Percentiles rank a stretch among this genome's conserved stretches.
phyloP scores from a whole-genome alignment of 179 eudicot genomes.

The Drosera spatulata region DNA sequence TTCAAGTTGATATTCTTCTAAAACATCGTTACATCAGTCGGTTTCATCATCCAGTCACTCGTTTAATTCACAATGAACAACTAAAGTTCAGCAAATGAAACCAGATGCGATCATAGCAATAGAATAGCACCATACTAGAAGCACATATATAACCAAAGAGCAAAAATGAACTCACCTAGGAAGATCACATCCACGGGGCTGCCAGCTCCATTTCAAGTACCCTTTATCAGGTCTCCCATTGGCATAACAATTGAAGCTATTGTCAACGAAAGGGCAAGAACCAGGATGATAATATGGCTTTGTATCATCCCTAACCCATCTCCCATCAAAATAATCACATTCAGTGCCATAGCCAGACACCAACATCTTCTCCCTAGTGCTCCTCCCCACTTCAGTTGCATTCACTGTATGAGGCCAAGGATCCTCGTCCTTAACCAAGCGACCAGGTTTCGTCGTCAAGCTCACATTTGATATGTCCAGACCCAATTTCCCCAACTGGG shows the following conservation, averaged over 20 bases:
- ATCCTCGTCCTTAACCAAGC: neutral
- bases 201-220: slow-evolving; percentile 60
- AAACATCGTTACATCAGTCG: too few species aligned
- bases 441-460: slow-evolving; percentile 9
- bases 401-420: slow-evolving; percentile 5
- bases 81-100: too few species aligned
- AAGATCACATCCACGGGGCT: slow-evolving; percentile 50
- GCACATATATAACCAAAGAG: too few species aligned
- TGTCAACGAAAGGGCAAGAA: slow-evolving; percentile 69
- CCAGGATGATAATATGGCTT: slow-evolving; percentile 63
- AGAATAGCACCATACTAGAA: too few species aligned
- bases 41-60: too few species aligned
- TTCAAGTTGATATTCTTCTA: too few species aligned
- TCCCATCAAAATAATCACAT: slow-evolving; percentile 73
- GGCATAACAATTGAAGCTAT: slow-evolving; percentile 59
- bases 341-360: too few species aligned
- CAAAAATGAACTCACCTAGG: slow-evolving; percentile 30
- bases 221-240: slow-evolving; percentile 59
- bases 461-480: slow-evolving; percentile 28
- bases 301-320: slow-evolving; percentile 62
- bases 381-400: slow-evolving; percentile 3
- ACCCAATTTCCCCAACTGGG: slow-evolving; percentile 16
- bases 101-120: too few species aligned
- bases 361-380: neutral
- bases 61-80: too few species aligned